Evolutionary conservation across 495 filamentous ascomycete species (phyloP).

Genomic region (Aspergillus asperescens): DNA sequence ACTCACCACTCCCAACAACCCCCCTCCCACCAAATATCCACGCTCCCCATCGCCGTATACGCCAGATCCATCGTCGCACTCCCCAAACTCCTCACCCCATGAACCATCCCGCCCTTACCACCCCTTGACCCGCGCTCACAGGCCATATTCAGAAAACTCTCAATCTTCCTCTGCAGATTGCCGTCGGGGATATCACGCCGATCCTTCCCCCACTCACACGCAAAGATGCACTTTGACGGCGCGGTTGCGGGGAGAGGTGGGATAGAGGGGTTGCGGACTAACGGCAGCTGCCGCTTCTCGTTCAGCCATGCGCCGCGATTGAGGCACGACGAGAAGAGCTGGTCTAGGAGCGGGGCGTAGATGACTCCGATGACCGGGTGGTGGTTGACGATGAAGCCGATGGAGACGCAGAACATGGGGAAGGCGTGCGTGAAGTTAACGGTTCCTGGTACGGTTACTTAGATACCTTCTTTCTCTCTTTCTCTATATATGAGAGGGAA

Average conservation of each 20-base stretch:
- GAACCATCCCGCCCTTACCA: conserved; percentile 61
- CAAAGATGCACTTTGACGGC: conserved; percentile 60
- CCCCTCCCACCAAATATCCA: conserved; percentile 57
- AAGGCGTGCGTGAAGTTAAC: conserved; percentile 70
- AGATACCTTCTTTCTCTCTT: no score
- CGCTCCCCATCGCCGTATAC: conserved; percentile 52
- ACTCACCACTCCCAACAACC: conserved; percentile 55
- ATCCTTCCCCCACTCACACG: conserved; percentile 71
- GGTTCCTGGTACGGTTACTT: conserved; percentile 37
- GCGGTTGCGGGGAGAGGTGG: conserved; percentile 57
- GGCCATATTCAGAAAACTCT: conserved; percentile 67
- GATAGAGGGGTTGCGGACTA: conserved; percentile 49
- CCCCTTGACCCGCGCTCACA: conserved; percentile 51
- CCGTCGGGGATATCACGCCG: conserved; percentile 55
- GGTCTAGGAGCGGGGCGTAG: conserved; percentile 58
- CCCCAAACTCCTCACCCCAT: conserved; percentile 56
- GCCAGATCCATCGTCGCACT: conserved; percentile 53
- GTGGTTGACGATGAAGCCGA: conserved; percentile 54
- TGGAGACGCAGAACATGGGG: conserved; percentile 68
- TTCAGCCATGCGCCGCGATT: conserved; percentile 64
- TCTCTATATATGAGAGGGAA: background rate
- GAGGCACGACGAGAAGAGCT: conserved; percentile 57
- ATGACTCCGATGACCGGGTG: conserved; percentile 59
- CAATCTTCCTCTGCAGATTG: conserved; percentile 60
- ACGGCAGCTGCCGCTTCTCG: conserved; percentile 52